These are phyloP conservation scores for Ceratobasidium papillatum DNA, from an alignment of 1,284 basidiomycete genomes.

Conservation along the genomic window DNA sequence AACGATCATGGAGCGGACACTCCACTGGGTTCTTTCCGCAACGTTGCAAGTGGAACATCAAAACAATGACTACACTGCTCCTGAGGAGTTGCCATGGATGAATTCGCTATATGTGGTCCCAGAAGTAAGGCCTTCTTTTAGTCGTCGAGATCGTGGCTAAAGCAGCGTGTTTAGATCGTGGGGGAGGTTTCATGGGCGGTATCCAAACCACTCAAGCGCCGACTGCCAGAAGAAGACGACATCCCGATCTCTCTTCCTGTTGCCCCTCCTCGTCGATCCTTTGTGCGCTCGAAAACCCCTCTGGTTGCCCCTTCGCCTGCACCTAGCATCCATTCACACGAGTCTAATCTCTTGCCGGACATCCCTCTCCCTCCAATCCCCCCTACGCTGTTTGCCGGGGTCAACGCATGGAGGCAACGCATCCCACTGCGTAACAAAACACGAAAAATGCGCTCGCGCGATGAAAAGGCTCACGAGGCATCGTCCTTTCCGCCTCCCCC, in stretches of 20 bases:
- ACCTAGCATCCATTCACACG: not conserved
- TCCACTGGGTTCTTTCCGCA: slow-evolving; percentile 38
- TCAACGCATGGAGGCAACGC: slow-evolving; percentile 37
- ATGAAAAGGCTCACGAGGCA: slow-evolving; percentile 2
- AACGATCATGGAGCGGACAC: slow-evolving; percentile 37
- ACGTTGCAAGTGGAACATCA: slow-evolving; percentile 34
- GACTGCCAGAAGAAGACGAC: slow-evolving; percentile 21
- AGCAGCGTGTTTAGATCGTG: slow-evolving; percentile 13
- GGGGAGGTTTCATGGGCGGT: slow-evolving; percentile 31
- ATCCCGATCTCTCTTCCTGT: slow-evolving; percentile 4
- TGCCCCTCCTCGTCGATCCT: not conserved
- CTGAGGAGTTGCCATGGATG: slow-evolving; percentile 36
- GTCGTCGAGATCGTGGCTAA: not conserved
- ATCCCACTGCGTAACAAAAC: slow-evolving; percentile 34
- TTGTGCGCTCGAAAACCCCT: slow-evolving; percentile 13
- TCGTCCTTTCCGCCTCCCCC: not conserved
- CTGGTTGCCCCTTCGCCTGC: not conserved
- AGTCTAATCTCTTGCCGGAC: slow-evolving; percentile 7
- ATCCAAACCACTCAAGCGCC: slow-evolving; percentile 31
- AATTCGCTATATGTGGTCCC: slow-evolving; percentile 33
- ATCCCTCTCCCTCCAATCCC: slow-evolving; percentile 1
- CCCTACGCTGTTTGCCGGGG: slow-evolving; percentile 32
- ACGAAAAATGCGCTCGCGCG: slow-evolving; percentile 22
- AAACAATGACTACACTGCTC: slow-evolving; percentile 30
- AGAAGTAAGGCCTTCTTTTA: slow-evolving; percentile 5